phyloP scores from a whole-genome alignment of 495 filamentous ascomycete genomes.

The Cladorrhinum samala region DNA sequence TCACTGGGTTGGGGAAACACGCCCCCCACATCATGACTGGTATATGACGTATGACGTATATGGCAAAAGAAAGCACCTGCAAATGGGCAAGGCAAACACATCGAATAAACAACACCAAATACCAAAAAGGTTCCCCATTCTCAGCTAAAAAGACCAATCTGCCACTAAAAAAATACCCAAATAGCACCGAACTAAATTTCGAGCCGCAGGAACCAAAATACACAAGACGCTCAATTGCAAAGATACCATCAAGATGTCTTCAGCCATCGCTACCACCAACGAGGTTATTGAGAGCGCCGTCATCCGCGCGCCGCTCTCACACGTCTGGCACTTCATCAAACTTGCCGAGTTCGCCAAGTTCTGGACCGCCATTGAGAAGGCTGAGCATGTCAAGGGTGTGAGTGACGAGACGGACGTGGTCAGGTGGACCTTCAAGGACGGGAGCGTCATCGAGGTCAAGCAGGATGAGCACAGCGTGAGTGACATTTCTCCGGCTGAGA shows the following conservation, averaged over 20 bases:
- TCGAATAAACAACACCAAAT: too few species aligned
- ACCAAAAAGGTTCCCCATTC: too few species aligned
- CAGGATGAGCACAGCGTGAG: slow-evolving; percentile 63
- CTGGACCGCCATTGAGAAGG: slow-evolving; percentile 51
- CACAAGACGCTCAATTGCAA: neutral
- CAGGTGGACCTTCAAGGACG: slow-evolving; percentile 60
- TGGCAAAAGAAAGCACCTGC: too few species aligned
- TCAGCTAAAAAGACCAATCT: too few species aligned
- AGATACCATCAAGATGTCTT: neutral
- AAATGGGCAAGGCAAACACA: too few species aligned
- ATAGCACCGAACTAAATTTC: too few species aligned
- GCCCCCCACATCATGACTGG: slow-evolving; percentile 7
- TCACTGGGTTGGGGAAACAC: too few species aligned
- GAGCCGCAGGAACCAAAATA: neutral
- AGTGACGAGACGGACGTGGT: slow-evolving; percentile 57
- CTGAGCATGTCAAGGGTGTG: slow-evolving; percentile 52
- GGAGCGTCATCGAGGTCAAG: slow-evolving; percentile 58
- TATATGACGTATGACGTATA: slow-evolving; percentile 9
- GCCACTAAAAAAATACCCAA: too few species aligned
- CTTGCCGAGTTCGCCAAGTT: slow-evolving; percentile 54
- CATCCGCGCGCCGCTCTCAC: slow-evolving; percentile 53
- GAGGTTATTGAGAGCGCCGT: slow-evolving; percentile 59
- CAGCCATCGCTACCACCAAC: slow-evolving; percentile 55
- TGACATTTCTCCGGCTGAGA: slow-evolving; percentile 2
- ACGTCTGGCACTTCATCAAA: slow-evolving; percentile 67